Percentiles rank a stretch among this genome's conserved stretches.
Evolutionary conservation across 2,329 filamentous ascomycete species (phyloP).

Genomic region (Botrytis paeoniae): DNA sequence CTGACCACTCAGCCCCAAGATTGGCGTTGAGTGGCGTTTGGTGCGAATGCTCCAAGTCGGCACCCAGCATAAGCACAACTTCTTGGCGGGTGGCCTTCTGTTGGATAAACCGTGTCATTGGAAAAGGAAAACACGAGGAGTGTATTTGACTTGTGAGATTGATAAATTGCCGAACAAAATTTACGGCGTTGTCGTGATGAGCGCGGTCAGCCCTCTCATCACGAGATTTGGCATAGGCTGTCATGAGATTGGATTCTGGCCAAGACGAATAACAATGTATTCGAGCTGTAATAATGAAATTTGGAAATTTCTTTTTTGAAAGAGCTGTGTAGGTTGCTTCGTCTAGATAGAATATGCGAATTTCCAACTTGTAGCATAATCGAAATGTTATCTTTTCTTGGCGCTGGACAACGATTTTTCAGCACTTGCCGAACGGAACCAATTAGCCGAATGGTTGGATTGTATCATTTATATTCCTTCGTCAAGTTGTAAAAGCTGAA

Average conservation of each 20-base stretch:
- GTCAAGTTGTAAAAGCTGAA: rapidly evolving
- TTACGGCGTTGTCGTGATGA: not conserved
- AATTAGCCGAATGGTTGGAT: not conserved
- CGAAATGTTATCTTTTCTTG: not conserved
- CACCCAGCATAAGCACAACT: not conserved
- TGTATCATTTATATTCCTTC: rapidly evolving
- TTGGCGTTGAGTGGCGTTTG: not conserved
- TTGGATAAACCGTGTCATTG: not conserved
- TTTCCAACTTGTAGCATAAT: too few species aligned
- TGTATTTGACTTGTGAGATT: not conserved
- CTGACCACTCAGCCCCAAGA: not conserved
- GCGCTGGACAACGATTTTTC: not conserved
- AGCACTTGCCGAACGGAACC: not conserved
- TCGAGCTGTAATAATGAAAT: rapidly evolving
- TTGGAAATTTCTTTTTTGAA: not conserved
- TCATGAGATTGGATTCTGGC: not conserved
- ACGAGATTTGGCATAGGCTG: not conserved
- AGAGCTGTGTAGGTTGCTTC: not conserved
- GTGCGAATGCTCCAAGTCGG: not conserved
- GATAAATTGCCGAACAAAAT: not conserved
- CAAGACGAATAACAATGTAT: not conserved
- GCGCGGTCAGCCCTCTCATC: not conserved
- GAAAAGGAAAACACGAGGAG: not conserved
- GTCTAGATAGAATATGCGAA: too few species aligned
- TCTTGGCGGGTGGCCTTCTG: not conserved